Evolutionary conservation across 495 filamentous ascomycete species (phyloP).

Genomic region (Penicillium manginii): DNA sequence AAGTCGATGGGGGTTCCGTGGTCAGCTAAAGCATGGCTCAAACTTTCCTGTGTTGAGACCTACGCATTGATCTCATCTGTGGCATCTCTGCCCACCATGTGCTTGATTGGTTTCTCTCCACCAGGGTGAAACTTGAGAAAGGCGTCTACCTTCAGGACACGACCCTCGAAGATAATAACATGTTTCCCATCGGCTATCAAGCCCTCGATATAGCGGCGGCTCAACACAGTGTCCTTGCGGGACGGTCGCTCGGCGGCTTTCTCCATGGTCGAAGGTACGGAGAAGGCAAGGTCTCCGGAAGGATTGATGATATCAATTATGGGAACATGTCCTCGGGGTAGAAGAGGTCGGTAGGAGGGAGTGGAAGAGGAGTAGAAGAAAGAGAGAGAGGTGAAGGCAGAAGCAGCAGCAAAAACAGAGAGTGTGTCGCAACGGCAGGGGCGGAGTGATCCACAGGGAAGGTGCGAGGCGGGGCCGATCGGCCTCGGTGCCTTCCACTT

Average conservation of each 20-base stretch:
- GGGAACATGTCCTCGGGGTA: slow-evolving; percentile 4
- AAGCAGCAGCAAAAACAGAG: not conserved
- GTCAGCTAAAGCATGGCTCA: slow-evolving; percentile 1
- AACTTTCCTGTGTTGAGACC: slow-evolving; percentile 36
- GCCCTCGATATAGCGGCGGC: slow-evolving; percentile 79
- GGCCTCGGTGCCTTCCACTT: slow-evolving; percentile 17
- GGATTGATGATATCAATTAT: slow-evolving; percentile 1
- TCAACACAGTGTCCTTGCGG: slow-evolving; percentile 57
- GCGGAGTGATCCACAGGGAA: not conserved
- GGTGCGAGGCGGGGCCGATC: slow-evolving; percentile 21
- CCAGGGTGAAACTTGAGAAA: slow-evolving; percentile 92
- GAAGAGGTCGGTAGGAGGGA: not conserved
- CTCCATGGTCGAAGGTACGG: slow-evolving; percentile 23
- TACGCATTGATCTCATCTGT: slow-evolving; percentile 94
- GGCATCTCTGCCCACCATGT: slow-evolving; percentile 96
- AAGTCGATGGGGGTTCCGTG: slow-evolving; percentile 1
- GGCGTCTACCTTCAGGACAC: slow-evolving; percentile 83
- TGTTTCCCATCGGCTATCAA: slow-evolving; percentile 84
- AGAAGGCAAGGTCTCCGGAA: slow-evolving; percentile 1
- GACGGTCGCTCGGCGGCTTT: slow-evolving; percentile 25
- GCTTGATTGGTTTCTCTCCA: slow-evolving; percentile 87
- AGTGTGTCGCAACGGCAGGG: not conserved
- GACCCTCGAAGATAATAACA: slow-evolving; percentile 78
- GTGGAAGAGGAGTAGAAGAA: not conserved
- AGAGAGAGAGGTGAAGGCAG: not conserved